A percentile compares a stretch with the other conserved stretches of the same genome.
Conservation (phyloP, 257 asterid genomes). For the Phtheirospermum japonicum region DNA sequence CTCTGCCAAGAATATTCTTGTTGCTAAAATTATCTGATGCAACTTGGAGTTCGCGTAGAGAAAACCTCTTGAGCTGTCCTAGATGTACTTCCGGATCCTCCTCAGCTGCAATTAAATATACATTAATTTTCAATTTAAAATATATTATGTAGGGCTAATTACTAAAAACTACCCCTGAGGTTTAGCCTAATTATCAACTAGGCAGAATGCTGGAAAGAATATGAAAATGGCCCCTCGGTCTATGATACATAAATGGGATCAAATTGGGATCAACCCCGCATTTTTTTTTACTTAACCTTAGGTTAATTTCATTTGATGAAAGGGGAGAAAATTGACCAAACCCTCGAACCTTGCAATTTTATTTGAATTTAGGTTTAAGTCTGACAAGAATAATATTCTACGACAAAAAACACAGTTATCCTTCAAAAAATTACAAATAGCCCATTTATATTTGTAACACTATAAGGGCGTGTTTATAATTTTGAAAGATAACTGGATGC, state of each 20-base stretch:
- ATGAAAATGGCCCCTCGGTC: no score
- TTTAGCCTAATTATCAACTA: neutral
- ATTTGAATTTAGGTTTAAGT: no score
- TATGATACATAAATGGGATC: no score
- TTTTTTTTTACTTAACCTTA: no score
- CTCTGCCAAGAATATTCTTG: slow-evolving; percentile 70
- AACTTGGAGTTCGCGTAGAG: slow-evolving; percentile 82
- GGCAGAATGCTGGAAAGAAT: no score
- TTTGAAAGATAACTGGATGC: neutral
- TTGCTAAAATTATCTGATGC: slow-evolving; percentile 78
- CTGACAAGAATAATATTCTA: no score
- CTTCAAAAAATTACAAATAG: neutral
- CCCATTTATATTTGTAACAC: no score
- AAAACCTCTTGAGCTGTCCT: slow-evolving; percentile 84
- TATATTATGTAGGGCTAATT: neutral
- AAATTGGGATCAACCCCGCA: no score
- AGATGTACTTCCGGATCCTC: slow-evolving; percentile 94
- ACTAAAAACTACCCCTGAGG: neutral
- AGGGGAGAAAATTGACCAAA: no score
- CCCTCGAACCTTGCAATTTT: no score
- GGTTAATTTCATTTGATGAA: no score
- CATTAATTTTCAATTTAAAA: neutral
- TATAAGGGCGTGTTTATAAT: neutral
- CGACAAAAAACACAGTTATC: neutral
- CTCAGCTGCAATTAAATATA: slow-evolving; percentile 59